Percentiles rank a stretch among this genome's conserved stretches.
Conservation (phyloP, 257 asterid species). For the Solanum rostratum region DNA sequence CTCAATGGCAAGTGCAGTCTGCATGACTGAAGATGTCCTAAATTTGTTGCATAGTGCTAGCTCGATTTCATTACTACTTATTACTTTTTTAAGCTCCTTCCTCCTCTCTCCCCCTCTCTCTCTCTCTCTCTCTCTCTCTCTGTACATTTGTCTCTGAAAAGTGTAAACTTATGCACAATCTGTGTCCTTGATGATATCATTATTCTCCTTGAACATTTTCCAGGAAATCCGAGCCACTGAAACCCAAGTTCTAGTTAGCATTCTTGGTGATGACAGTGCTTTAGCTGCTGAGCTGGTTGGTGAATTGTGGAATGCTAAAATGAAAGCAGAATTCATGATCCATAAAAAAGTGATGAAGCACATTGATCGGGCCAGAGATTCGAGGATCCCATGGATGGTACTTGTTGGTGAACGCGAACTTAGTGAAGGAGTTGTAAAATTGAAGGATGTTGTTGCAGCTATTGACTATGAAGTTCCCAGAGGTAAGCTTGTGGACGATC, state of each 20-base stretch:
- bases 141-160: not conserved
- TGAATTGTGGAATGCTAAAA: constrained; percentile 65
- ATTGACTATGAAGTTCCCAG: constrained; percentile 38
- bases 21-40: not conserved
- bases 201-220: not conserved
- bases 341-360: constrained; percentile 57
- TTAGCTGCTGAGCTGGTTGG: constrained; percentile 57
- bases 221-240: constrained; percentile 71
- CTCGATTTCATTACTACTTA: not conserved
- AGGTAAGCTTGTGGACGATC: constrained; percentile 42
- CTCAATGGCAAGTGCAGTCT: not conserved
- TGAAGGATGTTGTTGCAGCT: constrained; percentile 43
- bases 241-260: constrained; percentile 83
- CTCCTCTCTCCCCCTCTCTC: not conserved
- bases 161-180: not conserved
- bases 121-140: not conserved
- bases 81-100: not conserved
- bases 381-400: constrained; percentile 74
- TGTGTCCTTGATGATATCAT: not conserved
- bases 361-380: constrained; percentile 47
- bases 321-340: constrained; percentile 62
- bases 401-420: constrained; percentile 65
- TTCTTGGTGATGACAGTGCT: constrained; percentile 58
- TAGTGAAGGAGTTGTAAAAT: constrained; percentile 42
- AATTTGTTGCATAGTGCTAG: not conserved